These are phyloP conservation scores for Paramecium caudatum DNA, from an alignment of 73 alveolate species.

Conservation along the genomic window DNA sequence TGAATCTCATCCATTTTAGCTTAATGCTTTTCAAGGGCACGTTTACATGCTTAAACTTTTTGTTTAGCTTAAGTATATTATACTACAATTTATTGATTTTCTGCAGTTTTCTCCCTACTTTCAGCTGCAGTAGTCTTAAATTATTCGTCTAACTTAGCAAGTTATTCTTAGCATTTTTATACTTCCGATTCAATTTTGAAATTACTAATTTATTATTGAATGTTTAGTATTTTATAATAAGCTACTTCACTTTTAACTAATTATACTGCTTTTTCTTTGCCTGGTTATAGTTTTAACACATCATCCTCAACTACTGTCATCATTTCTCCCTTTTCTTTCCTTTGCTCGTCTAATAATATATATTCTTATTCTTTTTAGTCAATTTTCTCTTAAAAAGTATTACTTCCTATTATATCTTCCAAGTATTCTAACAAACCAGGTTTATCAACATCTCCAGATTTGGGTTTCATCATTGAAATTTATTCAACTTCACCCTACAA, in stretches of 20 bases:
- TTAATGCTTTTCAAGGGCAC: slow-evolving; percentile 39
- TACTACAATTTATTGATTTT: not conserved
- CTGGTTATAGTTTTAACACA: slow-evolving; percentile 78
- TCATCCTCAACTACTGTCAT: slow-evolving; percentile 70
- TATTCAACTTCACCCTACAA: slow-evolving; percentile 97
- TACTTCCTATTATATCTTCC: slow-evolving; percentile 95
- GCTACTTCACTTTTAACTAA: slow-evolving; percentile 87
- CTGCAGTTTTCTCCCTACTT: not conserved
- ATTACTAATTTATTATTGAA: slow-evolving; percentile 44
- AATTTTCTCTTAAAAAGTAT: slow-evolving; percentile 85
- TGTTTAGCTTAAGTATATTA: not conserved
- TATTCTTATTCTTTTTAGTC: slow-evolving; percentile 84
- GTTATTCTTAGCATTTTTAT: slow-evolving; percentile 40
- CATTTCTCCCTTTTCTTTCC: slow-evolving; percentile 75
- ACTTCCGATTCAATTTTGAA: not conserved
- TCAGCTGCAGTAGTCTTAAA: slow-evolving; percentile 28
- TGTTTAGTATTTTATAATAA: slow-evolving; percentile 2
- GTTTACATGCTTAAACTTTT: slow-evolving; percentile 36
- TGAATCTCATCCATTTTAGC: slow-evolving; percentile 77
- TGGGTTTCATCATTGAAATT: slow-evolving; percentile 95
- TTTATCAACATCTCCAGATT: slow-evolving; percentile 86
- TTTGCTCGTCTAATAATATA: slow-evolving; percentile 82
- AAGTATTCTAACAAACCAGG: slow-evolving; percentile 93
- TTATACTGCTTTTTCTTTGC: slow-evolving; percentile 83
- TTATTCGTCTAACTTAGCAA: slow-evolving; percentile 69